Base-by-base conservation (phyloP, 2,329 filamentous ascomycete species). In the Calonectria leucothoes region DNA sequence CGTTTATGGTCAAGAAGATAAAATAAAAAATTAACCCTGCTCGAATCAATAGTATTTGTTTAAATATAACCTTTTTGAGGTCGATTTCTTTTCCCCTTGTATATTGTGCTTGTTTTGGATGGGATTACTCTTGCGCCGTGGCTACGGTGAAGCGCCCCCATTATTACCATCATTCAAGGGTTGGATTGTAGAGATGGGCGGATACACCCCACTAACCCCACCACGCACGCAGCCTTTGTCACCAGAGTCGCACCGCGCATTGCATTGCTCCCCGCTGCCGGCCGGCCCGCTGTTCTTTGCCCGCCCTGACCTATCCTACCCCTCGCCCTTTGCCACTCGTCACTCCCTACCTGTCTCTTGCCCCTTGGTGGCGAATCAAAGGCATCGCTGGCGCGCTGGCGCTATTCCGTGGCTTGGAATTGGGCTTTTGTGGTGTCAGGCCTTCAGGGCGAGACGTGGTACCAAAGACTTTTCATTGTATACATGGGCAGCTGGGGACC, bases 331-430 rank as follows among this genome's bases (percentile, higher is more conserved):
- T 66, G 70, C 76, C 74, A 75, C 72, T 75, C 70, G 70, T 75
- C 71, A 71, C 69, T 71, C 73, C 67, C 66, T 55, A 67, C 66
- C 75, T 72, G 57, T 74, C 74, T 78, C 76, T 65, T 76, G 74
- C 66, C 70, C 76, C 70, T 15, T 57, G 11, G 29, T 57, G 66
- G 48, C 66, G 39, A 64, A 64, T 48, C 27, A 48, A 48, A 48
- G 37, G 12, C 15, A 48, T 23, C 59, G 37, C 7, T 64, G 39
- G 37, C 35, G 37, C 27, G 37, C 59, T 29, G 39, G 37, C 59
- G 20, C 39, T 27, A 45, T 64, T 27, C 37, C 17, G 27, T 64
- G 59, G 39, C 29, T 64, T 37, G 42, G n/a, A 25, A 64, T 55
- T 55, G 64, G 64, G 35, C 64, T 66, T 23, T 66, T 66, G 55